phyloP scores from a whole-genome alignment of 2,329 filamentous ascomycete species.

The Paraphaeosphaeria minitans region DNA sequence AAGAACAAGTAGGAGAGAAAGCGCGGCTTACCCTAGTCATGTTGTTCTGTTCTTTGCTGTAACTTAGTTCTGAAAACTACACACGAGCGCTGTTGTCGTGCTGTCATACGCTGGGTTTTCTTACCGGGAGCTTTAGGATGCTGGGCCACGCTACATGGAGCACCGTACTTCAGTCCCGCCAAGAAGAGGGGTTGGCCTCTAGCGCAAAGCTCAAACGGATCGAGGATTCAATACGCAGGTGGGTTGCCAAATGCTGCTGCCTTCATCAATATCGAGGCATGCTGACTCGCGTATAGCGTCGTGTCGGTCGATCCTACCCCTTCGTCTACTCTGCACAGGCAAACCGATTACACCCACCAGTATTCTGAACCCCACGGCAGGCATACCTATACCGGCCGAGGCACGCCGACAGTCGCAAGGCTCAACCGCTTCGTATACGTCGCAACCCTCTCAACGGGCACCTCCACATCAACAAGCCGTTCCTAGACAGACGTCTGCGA shows the following conservation, averaged over 20 bases:
- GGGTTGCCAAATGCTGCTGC: conserved; percentile 61
- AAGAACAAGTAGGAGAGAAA: too few species aligned
- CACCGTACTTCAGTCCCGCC: too few species aligned
- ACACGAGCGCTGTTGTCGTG: too few species aligned
- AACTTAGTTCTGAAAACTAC: too few species aligned
- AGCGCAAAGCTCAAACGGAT: too few species aligned
- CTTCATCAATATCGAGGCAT: background rate
- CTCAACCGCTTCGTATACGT: conserved; percentile 37
- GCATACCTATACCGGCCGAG: conserved; percentile 26
- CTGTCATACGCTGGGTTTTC: too few species aligned
- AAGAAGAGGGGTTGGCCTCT: too few species aligned
- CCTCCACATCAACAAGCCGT: conserved; percentile 11
- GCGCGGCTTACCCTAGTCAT: too few species aligned
- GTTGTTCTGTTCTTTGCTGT: too few species aligned
- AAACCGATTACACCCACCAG: conserved; percentile 49
- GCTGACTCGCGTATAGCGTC: conserved; percentile 1
- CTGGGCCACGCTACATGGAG: too few species aligned
- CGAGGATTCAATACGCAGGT: conserved; percentile 64
- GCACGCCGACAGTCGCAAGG: conserved; percentile 33
- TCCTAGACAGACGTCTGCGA: conserved; percentile 15
- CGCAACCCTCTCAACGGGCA: conserved; percentile 30
- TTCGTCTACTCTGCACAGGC: conserved; percentile 38
- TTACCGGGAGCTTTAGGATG: too few species aligned
- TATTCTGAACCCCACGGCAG: conserved; percentile 31
- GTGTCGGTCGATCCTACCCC: conserved; percentile 68